Base-by-base conservation (phyloP, 179 eudicot species). In the Pouteria campechiana region DNA sequence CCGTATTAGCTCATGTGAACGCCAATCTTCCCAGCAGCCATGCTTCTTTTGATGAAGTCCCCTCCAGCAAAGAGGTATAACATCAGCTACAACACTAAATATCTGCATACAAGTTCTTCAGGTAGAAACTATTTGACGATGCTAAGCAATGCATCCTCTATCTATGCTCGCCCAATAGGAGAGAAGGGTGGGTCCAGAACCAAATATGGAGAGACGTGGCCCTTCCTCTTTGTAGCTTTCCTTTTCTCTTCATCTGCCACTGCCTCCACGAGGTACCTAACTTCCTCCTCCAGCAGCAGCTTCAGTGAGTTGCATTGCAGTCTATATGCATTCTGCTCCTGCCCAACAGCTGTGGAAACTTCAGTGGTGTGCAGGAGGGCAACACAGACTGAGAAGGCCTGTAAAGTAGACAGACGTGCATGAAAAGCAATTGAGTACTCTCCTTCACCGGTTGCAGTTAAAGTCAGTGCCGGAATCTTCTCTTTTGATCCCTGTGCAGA, bases 111-210 rank as follows among this genome's bases (percentile, higher is more conserved):
- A n/a, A n/a, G n/a, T n/a, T n/a, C n/a, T n/a, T n/a, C n/a, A n/a
- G n/a, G n/a, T n/a, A n/a, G n/a, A n/a, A n/a, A n/a, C n/a, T n/a
- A n/a, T n/a, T n/a, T n/a, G n/a, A n/a, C n/a, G n/a, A n/a, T n/a
- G n/a, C n/a, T n/a, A n/a, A n/a, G n/a, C n/a, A n/a, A n/a, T n/a
- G n/a, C n/a, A n/a, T n/a, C n/a, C n/a, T n/a, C n/a, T n/a, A n/a
- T 32, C 61, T 68, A 87, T 37, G 75, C 97, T 37, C 97, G 78
- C 17, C 79, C 71, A 42, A 89, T 85, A 11, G 97, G 97, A 44
- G 97, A 89, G 59, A 89, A 85, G 15, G 97, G 97, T 25, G 93
- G 97, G 46, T 85, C 72, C 44, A 79, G 61, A 41, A 67, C 68
- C 43, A 76, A 89, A 21, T 86, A 65, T 17, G 72, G 53, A 41